Conservation (phyloP, 2,329 filamentous ascomycete species). For the Penicillium olsonii region DNA sequence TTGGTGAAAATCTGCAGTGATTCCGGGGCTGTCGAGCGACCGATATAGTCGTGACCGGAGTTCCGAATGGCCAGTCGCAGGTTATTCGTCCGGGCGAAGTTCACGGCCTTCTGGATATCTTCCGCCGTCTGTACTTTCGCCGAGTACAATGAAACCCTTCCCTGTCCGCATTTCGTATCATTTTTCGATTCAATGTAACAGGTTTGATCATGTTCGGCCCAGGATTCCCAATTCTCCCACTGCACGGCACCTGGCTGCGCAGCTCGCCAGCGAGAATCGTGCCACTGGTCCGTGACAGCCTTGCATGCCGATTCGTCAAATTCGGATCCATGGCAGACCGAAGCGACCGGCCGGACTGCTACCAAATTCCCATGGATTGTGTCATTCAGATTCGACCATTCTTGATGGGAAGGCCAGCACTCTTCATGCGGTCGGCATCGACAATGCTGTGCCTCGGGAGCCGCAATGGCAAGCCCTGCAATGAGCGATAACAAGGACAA, state of each 20-base stretch:
- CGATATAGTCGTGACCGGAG: conserved; percentile 40
- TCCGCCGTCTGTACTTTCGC: conserved; percentile 32
- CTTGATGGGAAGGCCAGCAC: conserved; percentile 41
- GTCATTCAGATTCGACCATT: conserved; percentile 41
- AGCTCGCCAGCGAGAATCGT: conserved; percentile 39
- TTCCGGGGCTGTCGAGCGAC: conserved; percentile 34
- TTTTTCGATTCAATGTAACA: conserved; percentile 37
- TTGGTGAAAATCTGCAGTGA: conserved; percentile 40
- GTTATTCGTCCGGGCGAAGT: conserved; percentile 36
- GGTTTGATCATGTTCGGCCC: conserved; percentile 36
- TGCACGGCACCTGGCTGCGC: conserved; percentile 40
- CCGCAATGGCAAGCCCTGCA: not conserved
- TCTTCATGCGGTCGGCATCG: conserved; percentile 30
- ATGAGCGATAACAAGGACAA: conserved; percentile 7
- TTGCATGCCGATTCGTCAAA: conserved; percentile 19
- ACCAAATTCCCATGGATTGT: conserved; percentile 41
- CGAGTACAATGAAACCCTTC: conserved; percentile 41
- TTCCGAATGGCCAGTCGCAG: conserved; percentile 39
- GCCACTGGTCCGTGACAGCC: conserved; percentile 15
- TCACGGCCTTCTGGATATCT: conserved; percentile 42
- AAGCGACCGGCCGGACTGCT: conserved; percentile 34
- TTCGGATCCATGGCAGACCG: conserved; percentile 30
- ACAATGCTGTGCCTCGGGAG: conserved; percentile 13
- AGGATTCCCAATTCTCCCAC: conserved; percentile 44
- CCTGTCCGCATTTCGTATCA: conserved; percentile 33